Evolutionary conservation across 371 early-diverging fungal genomes (phyloP), one percentile per base, ranked within the genome.

Genomic region (Nematocida sp.): DNA sequence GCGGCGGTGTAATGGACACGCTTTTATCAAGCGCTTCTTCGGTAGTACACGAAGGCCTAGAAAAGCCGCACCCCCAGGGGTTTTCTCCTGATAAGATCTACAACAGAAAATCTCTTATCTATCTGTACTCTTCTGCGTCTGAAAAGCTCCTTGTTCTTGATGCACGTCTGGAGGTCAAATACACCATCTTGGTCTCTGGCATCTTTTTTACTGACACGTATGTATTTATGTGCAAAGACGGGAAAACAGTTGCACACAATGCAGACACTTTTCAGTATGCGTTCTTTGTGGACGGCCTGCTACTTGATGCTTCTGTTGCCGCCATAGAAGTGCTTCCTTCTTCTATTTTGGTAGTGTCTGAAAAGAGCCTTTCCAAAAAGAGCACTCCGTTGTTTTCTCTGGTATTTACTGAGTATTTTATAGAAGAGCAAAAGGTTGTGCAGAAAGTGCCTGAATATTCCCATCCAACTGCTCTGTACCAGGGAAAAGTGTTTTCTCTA

Each of bases 371-470:
- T 15, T 5, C 31, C 4, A 67, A 37, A 34, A 19, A 40, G 29
- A 53, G 29, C 2, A 67, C 67, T n/a, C 67, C 67, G 0, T 23
- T 67, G 15, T 67, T 67, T 56, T 56, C 56, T 3, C 56, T 67
- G 15, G 34, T 56, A 27, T 15, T 67, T 0, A 57, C 67, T 13
- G 67, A 67, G 19, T 32, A 56, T 34, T 17, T 37, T 50, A 45
- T 58, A 34, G 19, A 15, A 13, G 55, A 27, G 55, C 54, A 67
- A 34, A 56, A 41, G 27, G 32, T 40, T 7, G 32, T 15, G 46
- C n/a, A 40, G 19, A 13, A 19, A 11, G 38, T 17, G 29, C 38
- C 67, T 8, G 17, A 5, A 11, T 4, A 54, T n/a, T n/a, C 32
- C 5, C 17, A 13, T 32, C 8, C 5, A 11, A 23, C 34, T 41